Conservation (phyloP, 1,139 yeast species). For the Pichiaceae sp. region DNA sequence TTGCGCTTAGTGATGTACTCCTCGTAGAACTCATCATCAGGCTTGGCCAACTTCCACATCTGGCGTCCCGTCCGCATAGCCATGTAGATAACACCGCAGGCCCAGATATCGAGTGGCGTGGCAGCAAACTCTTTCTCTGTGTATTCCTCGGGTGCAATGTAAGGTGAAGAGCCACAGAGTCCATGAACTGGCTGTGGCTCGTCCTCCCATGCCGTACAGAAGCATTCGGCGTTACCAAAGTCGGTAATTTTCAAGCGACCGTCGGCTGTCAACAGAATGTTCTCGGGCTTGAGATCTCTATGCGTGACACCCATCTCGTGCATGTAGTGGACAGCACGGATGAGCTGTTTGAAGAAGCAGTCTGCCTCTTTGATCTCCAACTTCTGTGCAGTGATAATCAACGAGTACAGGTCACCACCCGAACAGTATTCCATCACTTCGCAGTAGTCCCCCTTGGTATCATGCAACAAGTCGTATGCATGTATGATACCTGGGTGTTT, state of each 20-base stretch:
- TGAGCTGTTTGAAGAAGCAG: slow-evolving; percentile 87
- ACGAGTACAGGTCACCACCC: slow-evolving; percentile 88
- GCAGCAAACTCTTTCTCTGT: slow-evolving; percentile 74
- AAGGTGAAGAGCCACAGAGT: slow-evolving; percentile 82
- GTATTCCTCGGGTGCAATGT: slow-evolving; percentile 95
- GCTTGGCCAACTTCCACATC: slow-evolving; percentile 80
- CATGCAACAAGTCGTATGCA: slow-evolving; percentile 80
- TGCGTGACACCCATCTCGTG: slow-evolving; percentile 97
- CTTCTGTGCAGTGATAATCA: slow-evolving; percentile 77
- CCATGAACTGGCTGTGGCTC: slow-evolving; percentile 81
- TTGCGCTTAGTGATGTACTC: slow-evolving; percentile 70
- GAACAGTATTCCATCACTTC: slow-evolving; percentile 96
- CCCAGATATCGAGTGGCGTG: slow-evolving; percentile 90
- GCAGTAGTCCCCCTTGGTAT: slow-evolving; percentile 86
- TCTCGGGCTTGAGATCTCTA: slow-evolving; percentile 92
- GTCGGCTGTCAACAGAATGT: slow-evolving; percentile 66
- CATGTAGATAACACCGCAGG: slow-evolving; percentile 95
- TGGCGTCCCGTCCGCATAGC: slow-evolving; percentile 97
- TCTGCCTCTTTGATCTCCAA: slow-evolving; percentile 85
- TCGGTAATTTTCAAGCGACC: slow-evolving; percentile 88
- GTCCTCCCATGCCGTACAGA: slow-evolving; percentile 94
- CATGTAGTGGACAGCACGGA: slow-evolving; percentile 90
- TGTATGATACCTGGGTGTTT: slow-evolving; percentile 76
- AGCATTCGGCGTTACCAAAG: slow-evolving; percentile 94
- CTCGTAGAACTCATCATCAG: slow-evolving; percentile 71